phyloP scores from a whole-genome alignment of 371 early-diverging fungal genomes.

The Zopfochytrium polystomum region DNA sequence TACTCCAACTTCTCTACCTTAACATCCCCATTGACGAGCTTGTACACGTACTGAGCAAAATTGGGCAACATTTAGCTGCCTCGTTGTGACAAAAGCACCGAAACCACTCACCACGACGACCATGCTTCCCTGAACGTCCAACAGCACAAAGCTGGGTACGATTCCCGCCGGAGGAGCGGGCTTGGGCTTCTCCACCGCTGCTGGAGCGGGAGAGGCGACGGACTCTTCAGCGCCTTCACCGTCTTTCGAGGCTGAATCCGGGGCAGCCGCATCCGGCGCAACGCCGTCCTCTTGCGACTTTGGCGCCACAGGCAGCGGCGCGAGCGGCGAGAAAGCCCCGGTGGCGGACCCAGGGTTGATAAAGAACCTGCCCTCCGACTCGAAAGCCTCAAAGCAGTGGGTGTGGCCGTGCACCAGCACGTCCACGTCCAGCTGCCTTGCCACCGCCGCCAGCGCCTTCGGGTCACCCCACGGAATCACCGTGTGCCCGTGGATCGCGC shows the following conservation, averaged over 20 bases:
- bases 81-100: neutral
- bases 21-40: constrained; percentile 83
- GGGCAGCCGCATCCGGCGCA: constrained; percentile 9
- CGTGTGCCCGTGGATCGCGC: constrained; percentile 86
- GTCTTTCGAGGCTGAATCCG: neutral
- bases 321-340: constrained; percentile 59
- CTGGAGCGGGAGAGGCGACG: neutral
- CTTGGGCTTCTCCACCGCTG: neutral
- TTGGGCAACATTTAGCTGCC: too few species aligned
- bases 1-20: constrained; percentile 91
- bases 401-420: constrained; percentile 84
- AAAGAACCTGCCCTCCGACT: constrained; percentile 83
- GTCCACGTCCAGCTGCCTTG: constrained; percentile 86
- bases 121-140: constrained; percentile 80
- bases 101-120: constrained; percentile 55
- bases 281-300: neutral
- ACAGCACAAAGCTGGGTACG: constrained; percentile 87
- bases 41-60: constrained; percentile 74
- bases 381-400: constrained; percentile 85
- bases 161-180: too few species aligned
- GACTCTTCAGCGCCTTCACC: neutral
- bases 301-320: constrained; percentile 10
- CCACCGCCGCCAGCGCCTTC: constrained; percentile 66
- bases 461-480: constrained; percentile 86
- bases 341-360: constrained; percentile 94